These are phyloP conservation scores for Glycine soja DNA, from an alignment of 306 rosid species.

Conservation along the genomic window DNA sequence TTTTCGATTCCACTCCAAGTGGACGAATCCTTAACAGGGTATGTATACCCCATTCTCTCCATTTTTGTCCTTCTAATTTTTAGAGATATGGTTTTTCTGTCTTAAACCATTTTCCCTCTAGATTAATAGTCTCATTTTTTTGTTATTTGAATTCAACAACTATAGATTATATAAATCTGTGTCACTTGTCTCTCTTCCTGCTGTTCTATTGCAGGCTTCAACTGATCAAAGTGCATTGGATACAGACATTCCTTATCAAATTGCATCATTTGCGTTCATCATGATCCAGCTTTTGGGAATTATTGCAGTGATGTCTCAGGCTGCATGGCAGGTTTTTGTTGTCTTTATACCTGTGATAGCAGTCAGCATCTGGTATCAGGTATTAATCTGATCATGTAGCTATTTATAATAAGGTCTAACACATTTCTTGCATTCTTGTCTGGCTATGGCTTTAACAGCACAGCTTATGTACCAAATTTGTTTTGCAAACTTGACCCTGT, in stretches of 20 bases:
- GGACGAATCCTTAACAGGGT: conserved; percentile 86
- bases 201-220: conserved; percentile 43
- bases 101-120: not conserved
- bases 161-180: not conserved
- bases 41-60: conserved; percentile 43
- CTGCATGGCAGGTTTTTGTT: conserved; percentile 54
- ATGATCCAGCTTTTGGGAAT: conserved; percentile 45
- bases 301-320: conserved; percentile 52
- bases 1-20: conserved; percentile 89
- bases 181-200: not conserved
- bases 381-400: conserved; percentile 12
- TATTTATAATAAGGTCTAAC: not conserved
- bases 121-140: not conserved
- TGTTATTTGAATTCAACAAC: conserved; percentile 12
- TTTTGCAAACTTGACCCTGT: conserved; percentile 5
- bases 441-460: conserved; percentile 40
- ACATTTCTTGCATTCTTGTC: not conserved
- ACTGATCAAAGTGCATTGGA: conserved; percentile 50
- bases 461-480: not conserved
- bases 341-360: conserved; percentile 51
- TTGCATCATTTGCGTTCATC: conserved; percentile 11
- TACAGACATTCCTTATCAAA: conserved; percentile 24
- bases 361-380: conserved; percentile 54
- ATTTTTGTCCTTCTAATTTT: not conserved
- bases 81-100: conserved; percentile 11